These are phyloP conservation scores for Talaromyces piceae DNA, from an alignment of 2,329 filamentous ascomycete species.

Conservation along the genomic window DNA sequence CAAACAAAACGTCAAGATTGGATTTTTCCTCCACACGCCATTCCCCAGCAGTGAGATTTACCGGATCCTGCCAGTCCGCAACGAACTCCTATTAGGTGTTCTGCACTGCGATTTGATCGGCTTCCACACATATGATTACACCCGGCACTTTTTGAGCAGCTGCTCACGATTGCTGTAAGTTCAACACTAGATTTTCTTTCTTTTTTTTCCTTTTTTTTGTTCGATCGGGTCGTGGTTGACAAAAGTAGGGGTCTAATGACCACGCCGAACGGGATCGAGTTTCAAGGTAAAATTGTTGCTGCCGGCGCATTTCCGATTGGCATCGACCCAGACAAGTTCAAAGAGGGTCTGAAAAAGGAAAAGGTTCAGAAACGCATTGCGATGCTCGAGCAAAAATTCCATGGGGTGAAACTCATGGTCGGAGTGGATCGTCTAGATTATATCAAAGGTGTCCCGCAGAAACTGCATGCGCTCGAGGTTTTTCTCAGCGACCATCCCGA, in stretches of 20 bases:
- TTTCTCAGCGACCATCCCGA: slow-evolving; percentile 92
- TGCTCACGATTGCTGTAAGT: slow-evolving; percentile 76
- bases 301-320: slow-evolving; percentile 92
- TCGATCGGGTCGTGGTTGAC: background rate
- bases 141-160: slow-evolving; percentile 84
- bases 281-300: slow-evolving; percentile 72
- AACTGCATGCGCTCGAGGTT: slow-evolving; percentile 86
- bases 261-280: slow-evolving; percentile 84
- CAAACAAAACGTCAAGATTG: slow-evolving; percentile 87
- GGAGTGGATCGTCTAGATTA: slow-evolving; percentile 93
- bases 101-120: slow-evolving; percentile 87
- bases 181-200: no score
- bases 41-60: slow-evolving; percentile 95
- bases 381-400: slow-evolving; percentile 74
- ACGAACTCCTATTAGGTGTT: slow-evolving; percentile 74
- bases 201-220: background rate
- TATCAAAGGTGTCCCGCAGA: slow-evolving; percentile 95
- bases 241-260: slow-evolving; percentile 45
- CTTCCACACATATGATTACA: slow-evolving; percentile 96
- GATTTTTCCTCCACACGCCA: slow-evolving; percentile 92
- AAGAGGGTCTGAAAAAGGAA: slow-evolving; percentile 71
- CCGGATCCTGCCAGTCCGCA: slow-evolving; percentile 80
- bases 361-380: slow-evolving; percentile 79
- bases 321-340: slow-evolving; percentile 91
- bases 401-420: slow-evolving; percentile 88